Percentiles rank a stretch among this genome's conserved stretches.
phyloP scores from a whole-genome alignment of 257 asterid genomes.

The Nicotiana benthamiana region DNA sequence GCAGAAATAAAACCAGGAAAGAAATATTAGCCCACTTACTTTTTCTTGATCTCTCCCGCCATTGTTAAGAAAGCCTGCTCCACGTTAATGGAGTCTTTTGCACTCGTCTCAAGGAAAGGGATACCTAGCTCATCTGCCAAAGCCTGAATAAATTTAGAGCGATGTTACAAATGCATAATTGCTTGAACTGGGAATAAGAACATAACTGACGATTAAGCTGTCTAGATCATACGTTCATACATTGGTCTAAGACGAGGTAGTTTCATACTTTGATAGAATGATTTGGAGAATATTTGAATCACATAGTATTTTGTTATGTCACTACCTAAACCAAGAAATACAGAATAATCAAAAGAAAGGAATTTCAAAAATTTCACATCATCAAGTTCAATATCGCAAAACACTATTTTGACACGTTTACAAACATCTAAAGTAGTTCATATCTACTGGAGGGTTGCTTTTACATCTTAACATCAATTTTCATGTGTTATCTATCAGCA shows the following conservation, averaged over 20 bases:
- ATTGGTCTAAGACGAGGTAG: neutral
- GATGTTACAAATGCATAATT: conserved; percentile 1
- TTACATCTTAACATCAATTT: neutral
- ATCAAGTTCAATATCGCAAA: neutral
- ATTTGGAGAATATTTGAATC: neutral
- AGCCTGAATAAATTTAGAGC: conserved; percentile 36
- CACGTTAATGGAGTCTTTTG: conserved; percentile 86
- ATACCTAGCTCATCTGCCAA: conserved; percentile 94
- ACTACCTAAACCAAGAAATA: neutral
- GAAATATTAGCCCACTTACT: conserved; percentile 34
- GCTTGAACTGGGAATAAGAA: neutral
- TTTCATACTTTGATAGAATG: neutral
- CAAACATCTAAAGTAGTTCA: neutral
- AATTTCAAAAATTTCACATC: neutral
- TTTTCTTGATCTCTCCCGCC: conserved; percentile 95
- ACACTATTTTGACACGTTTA: neutral
- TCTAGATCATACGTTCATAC: neutral
- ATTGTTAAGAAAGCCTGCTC: conserved; percentile 97
- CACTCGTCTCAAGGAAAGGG: conserved; percentile 98
- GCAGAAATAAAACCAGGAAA: neutral
- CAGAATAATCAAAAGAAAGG: neutral
- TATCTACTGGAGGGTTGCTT: neutral
- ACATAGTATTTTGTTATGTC: neutral
- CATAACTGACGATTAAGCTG: neutral
- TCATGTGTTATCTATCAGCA: neutral